Base-by-base conservation (phyloP, 176 grass and related monocot genomes). In the Bromus sterilis region DNA sequence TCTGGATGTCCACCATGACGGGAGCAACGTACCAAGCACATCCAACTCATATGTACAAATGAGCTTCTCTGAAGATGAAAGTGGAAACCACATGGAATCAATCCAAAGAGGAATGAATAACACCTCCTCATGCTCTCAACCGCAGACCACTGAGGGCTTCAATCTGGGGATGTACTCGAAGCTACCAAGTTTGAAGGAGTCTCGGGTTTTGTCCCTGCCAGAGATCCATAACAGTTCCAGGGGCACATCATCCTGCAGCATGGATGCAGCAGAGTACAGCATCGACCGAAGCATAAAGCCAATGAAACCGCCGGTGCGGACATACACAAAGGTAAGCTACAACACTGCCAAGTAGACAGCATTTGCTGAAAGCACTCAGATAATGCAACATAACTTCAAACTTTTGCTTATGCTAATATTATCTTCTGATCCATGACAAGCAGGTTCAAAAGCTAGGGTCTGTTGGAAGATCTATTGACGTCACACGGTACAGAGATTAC, bases 401-500 rank as follows among this genome's bases (percentile, higher is more conserved):
- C 23, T 78, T 4, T 74, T 59, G 32, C 55, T 78, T 44, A 88
- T 33, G 30, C 13, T 72, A 12, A 69, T 33, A 3, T 3, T 57
- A 25, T 70, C 60, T 71, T 80, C 14, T 63, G 21, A 36, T 74
- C 28, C 62, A n/a, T 83, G 53, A 11, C 48, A 39, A 76, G 51
- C 20, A 95, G 96, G 93, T 99, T 75, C 96, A 99, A 58, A 99
- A 95, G 72, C 49, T 87, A 67, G 96, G 96, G 78, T 99, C 96
- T 4, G 96, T 99, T 40, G 96, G 96, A 80, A 93, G 96, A 88
- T 99, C 93, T 59, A 93, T 95, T 18, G 96, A 99, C n/a, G 96
- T 99, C 15, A 99, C 93, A 43, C 87, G 89, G 78, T 99, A 86
- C 44, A 91, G 89, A 81, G 91, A 99, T 78, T 99, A 99, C 74